Percentiles rank a stretch among this genome's conserved stretches.
Conservation (phyloP, 164 flowering plant species). For the Amborella trichopoda region DNA sequence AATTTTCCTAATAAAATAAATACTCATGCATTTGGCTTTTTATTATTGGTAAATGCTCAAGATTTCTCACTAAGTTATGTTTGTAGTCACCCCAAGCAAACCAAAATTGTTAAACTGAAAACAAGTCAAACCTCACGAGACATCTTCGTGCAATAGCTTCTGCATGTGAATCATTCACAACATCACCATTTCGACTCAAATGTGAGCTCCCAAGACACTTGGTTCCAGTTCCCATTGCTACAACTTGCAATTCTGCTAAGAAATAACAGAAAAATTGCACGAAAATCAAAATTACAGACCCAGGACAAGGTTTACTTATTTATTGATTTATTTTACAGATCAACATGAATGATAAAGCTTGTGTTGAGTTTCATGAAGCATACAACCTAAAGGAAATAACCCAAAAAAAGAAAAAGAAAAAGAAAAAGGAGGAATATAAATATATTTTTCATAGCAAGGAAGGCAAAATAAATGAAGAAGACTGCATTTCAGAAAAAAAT, state of each 20-base stretch:
- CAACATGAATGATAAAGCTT: too few relatives aligned
- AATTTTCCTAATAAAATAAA: too few relatives aligned
- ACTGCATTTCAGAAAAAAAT: background rate
- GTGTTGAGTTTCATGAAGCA: too few relatives aligned
- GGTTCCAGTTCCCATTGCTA: conserved; percentile 85
- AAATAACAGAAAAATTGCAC: conserved; percentile 3
- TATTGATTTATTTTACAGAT: too few relatives aligned
- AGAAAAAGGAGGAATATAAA: background rate
- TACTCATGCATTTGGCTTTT: too few relatives aligned
- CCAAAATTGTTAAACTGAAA: background rate
- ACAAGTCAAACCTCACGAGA: conserved; percentile 58
- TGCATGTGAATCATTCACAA: conserved; percentile 94
- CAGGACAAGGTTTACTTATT: too few relatives aligned
- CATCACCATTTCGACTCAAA: conserved; percentile 54
- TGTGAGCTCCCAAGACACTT: conserved; percentile 74
- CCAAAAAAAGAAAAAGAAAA: background rate
- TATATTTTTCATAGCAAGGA: background rate
- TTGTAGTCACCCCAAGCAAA: too few relatives aligned
- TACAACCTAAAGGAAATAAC: background rate
- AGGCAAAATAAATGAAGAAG: background rate
- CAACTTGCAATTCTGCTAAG: conserved; percentile 55
- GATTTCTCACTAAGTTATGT: too few relatives aligned
- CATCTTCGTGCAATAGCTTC: conserved; percentile 80
- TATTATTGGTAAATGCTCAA: too few relatives aligned
- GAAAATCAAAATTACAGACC: too few relatives aligned